Percentiles rank a stretch among this genome's conserved stretches.
Evolutionary conservation across 2,329 filamentous ascomycete genomes (phyloP).

Genomic region (Monosporascus ibericus): DNA sequence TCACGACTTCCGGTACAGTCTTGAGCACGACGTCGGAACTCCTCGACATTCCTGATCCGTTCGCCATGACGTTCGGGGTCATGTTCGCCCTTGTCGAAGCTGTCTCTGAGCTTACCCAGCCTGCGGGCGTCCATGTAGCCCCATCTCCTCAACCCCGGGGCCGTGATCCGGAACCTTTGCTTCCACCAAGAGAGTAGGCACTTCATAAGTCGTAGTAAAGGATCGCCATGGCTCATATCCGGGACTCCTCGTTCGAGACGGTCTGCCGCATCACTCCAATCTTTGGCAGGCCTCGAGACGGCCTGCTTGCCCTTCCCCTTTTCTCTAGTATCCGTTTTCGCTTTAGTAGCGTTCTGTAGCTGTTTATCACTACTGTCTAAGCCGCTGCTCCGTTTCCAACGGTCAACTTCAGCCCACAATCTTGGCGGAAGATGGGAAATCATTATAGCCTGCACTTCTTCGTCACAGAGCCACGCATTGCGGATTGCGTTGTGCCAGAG

Average conservation of each 20-base stretch:
- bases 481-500: constrained; percentile 85
- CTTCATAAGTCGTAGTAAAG: constrained; percentile 69
- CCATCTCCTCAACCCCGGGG: constrained; percentile 77
- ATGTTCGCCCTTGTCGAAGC: constrained; percentile 56
- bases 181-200: constrained; percentile 82
- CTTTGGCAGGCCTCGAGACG: constrained; percentile 38
- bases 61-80: constrained; percentile 70
- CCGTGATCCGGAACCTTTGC: constrained; percentile 69
- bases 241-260: constrained; percentile 63
- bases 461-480: constrained; percentile 78
- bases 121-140: constrained; percentile 79
- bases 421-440: constrained; percentile 65
- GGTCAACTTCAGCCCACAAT: constrained; percentile 66
- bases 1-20: constrained; percentile 77
- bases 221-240: constrained; percentile 79
- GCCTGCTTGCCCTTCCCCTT: constrained; percentile 23
- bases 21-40: constrained; percentile 64
- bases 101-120: constrained; percentile 67
- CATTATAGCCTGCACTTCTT: constrained; percentile 67
- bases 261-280: constrained; percentile 68
- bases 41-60: constrained; percentile 57
- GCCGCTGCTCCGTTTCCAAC: constrained; percentile 65
- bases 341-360: constrained; percentile 27
- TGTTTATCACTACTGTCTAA: constrained; percentile 38
- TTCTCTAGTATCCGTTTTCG: constrained; percentile 33